Evolutionary conservation across 2,329 filamentous ascomycete genomes (phyloP), one percentile per base, ranked within the genome.

Genomic region (Xylariaceae sp.): DNA sequence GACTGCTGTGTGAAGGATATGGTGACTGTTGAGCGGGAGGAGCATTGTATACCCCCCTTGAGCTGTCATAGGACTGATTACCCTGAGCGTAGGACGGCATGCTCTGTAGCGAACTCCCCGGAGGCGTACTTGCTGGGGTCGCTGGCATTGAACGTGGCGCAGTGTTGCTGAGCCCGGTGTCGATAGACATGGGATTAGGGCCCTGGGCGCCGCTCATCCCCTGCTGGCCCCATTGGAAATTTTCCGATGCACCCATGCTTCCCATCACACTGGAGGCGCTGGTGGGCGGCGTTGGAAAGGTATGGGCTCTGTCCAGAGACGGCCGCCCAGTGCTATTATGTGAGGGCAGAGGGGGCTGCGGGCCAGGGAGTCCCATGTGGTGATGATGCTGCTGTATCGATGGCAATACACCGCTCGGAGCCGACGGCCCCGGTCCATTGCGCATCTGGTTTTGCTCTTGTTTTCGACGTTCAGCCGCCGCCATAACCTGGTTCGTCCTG

Each of bases 221-320:
- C 68, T 74, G 84, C 55, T 80, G 79, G 32, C 76, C 81, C 90
- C 93, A 97, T 70, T 93, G 89, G 72, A 93, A 96, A 41, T 83
- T 89, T 32, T 91, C 89, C 40, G 89, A 87, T 62, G 83, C 83
- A 44, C 87, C 86, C 81, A 96, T 91, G 59, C 83, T 76, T 77
- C 78, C 81, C 75, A 87, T 91, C 44, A 96, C 85, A 73, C 91
- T 91, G 0, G 92, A 95, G n/a, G 92, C 90, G 72, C 91, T 97
- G 0, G 93, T 91, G 1, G 93, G 93, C 37, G 93, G 93, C 2
- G 93, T 97, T 2, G 93, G 93, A 74, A 97, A 97, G 1, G 92
- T 96, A 72, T 96, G 90, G 16, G 92, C 89, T 50, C 93, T 86
- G 61, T 97, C 93, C 40, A 96, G 77, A 6, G 85, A 81, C 7